These are phyloP conservation scores for Boletus subluridellus DNA, from an alignment of 1,284 basidiomycete species.

Conservation along the genomic window DNA sequence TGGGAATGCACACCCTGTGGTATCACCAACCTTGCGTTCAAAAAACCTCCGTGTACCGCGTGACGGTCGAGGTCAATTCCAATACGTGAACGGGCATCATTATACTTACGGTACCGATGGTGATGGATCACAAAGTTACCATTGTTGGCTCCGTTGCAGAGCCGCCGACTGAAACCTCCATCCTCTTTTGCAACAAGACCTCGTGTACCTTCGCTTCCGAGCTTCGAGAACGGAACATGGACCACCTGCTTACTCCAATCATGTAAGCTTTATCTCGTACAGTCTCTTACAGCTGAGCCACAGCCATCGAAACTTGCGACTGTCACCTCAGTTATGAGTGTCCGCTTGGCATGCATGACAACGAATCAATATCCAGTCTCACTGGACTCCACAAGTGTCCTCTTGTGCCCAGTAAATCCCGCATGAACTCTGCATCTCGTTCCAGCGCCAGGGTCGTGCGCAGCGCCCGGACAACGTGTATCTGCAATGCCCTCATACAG, in stretches of 20 bases:
- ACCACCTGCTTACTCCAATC: conserved; percentile 20
- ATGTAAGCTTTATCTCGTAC: conserved; percentile 17
- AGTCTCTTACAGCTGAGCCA: background rate
- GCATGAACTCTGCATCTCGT: background rate
- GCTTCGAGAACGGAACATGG: conserved; percentile 26
- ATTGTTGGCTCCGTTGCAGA: conserved; percentile 18
- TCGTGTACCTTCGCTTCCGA: conserved; percentile 30
- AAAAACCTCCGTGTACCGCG: conserved; percentile 24
- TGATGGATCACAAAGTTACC: conserved; percentile 27
- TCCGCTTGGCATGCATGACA: conserved; percentile 10
- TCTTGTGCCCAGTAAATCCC: background rate
- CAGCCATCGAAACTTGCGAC: background rate
- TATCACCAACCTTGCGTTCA: conserved; percentile 10
- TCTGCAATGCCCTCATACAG: conserved; percentile 9
- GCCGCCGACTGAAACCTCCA: background rate
- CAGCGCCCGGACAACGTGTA: conserved; percentile 17
- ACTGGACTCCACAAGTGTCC: background rate
- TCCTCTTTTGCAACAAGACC: conserved; percentile 22
- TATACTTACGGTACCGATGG: conserved; percentile 33
- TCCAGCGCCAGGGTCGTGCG: background rate
- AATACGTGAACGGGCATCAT: conserved; percentile 31
- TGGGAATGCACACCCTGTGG: conserved; percentile 1
- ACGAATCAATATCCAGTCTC: background rate
- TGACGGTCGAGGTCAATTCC: conserved; percentile 25
- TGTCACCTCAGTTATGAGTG: conserved; percentile 7